Percentiles rank a stretch among this genome's conserved stretches.
phyloP scores from a whole-genome alignment of 192 early-diverging fungal species.

The Coemansia sp. region DNA sequence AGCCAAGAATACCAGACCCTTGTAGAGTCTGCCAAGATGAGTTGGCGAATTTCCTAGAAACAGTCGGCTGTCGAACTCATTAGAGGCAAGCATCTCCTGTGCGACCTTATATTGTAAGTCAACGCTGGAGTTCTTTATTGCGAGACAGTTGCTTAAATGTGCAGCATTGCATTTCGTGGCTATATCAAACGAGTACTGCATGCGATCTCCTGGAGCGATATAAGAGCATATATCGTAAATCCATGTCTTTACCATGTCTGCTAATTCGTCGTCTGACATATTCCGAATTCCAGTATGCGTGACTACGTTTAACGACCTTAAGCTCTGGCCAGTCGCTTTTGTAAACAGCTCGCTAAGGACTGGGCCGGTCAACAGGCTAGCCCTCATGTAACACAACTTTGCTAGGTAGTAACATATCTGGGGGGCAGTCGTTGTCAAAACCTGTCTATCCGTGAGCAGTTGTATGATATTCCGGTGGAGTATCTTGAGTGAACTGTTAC shows the following conservation, averaged over 20 bases:
- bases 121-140: not conserved
- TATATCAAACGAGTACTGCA: too few relatives aligned
- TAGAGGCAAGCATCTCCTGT: not conserved
- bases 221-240: too few relatives aligned
- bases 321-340: not conserved
- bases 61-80: too few relatives aligned
- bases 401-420: constrained; percentile 25
- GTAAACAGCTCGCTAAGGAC: constrained; percentile 15
- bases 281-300: constrained; percentile 6
- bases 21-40: too few relatives aligned
- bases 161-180: too few relatives aligned
- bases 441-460: too few relatives aligned
- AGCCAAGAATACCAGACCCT: too few relatives aligned
- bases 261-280: not conserved
- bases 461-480: not conserved
- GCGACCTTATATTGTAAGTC: not conserved
- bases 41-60: too few relatives aligned
- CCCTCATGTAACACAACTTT: constrained; percentile 7
- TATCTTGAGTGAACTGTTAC: not conserved
- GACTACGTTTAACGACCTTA: constrained; percentile 6
- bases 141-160: too few relatives aligned
- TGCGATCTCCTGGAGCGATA: too few relatives aligned
- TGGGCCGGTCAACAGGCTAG: not conserved
- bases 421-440: constrained; percentile 13
- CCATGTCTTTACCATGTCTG: too few relatives aligned